Conservation (phyloP, 345 rosid species). For the Noccaea bulbosa region DNA sequence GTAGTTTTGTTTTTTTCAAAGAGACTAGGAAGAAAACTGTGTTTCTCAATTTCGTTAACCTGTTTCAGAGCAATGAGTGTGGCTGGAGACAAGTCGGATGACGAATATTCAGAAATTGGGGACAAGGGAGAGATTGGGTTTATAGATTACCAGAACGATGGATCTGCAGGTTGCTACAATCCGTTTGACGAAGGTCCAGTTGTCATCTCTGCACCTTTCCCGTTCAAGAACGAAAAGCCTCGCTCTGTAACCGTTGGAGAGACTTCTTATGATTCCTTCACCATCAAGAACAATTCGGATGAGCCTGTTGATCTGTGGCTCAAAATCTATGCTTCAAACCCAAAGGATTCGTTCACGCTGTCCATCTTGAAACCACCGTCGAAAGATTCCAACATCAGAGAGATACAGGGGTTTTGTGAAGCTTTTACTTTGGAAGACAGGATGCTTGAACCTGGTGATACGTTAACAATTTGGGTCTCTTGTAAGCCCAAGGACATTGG, state of each 20-base stretch:
- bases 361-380: conserved; percentile 75
- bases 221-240: conserved; percentile 65
- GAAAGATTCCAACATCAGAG: conserved; percentile 25
- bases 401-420: conserved; percentile 50
- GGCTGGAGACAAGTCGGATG: conserved; percentile 57
- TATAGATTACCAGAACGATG: conserved; percentile 69
- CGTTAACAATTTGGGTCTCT: conserved; percentile 71
- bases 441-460: conserved; percentile 70
- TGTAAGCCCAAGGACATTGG: conserved; percentile 77
- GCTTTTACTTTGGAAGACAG: conserved; percentile 69
- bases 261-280: conserved; percentile 57
- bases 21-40: no score
- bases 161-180: conserved; percentile 53
- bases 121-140: conserved; percentile 79
- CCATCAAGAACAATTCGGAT: conserved; percentile 55
- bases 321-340: conserved; percentile 66
- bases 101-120: conserved; percentile 67
- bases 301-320: conserved; percentile 73
- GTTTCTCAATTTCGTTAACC: neutral
- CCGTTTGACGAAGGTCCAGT: conserved; percentile 62
- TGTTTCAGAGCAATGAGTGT: conserved; percentile 53
- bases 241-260: conserved; percentile 60
- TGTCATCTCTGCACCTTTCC: conserved; percentile 72
- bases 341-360: conserved; percentile 60
- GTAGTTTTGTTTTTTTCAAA: neutral